Conservation (phyloP, 2,329 filamentous ascomycete species). For the Kalmusia sp. region DNA sequence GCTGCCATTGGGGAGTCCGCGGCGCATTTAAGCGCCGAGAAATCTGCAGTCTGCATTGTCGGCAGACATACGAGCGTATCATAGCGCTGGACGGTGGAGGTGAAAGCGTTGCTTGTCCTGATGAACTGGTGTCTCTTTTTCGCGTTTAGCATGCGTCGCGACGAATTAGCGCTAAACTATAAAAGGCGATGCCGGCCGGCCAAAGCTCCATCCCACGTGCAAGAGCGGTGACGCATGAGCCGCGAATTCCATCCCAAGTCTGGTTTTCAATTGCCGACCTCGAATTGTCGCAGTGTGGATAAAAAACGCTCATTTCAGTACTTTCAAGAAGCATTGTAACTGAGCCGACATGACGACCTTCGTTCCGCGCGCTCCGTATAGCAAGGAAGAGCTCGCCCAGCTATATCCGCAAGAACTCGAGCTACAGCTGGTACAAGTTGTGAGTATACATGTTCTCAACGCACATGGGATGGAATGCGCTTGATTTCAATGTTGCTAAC, state of each 20-base stretch:
- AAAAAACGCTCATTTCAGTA: not conserved
- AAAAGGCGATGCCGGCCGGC: conserved; percentile 1
- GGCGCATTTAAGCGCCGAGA: conserved; percentile 15
- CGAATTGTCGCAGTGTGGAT: not conserved
- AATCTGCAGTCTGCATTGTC: conserved; percentile 38
- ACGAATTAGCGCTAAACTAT: conserved; percentile 1
- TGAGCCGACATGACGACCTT: conserved; percentile 74
- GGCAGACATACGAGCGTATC: conserved; percentile 43
- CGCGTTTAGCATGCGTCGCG: not conserved
- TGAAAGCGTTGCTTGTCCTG: not conserved
- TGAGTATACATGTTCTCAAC: conserved; percentile 44
- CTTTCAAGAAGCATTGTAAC: not conserved
- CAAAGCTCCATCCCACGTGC: not conserved
- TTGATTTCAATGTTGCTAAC: not conserved
- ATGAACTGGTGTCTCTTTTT: conserved; percentile 4
- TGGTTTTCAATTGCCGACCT: no score
- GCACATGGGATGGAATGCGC: no score
- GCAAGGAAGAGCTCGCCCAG: conserved; percentile 75
- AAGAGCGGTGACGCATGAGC: not conserved
- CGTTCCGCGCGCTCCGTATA: conserved; percentile 76
- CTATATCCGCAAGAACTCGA: conserved; percentile 84
- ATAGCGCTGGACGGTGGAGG: conserved; percentile 23
- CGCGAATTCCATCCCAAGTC: not conserved
- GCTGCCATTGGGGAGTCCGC: conserved; percentile 35
- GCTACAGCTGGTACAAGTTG: conserved; percentile 88